A percentile compares a stretch with the other conserved stretches of the same genome.
These are phyloP conservation scores for Sugiyamaella boreocaroliniensis DNA, from an alignment of 805 yeast species.

Conservation along the genomic window DNA sequence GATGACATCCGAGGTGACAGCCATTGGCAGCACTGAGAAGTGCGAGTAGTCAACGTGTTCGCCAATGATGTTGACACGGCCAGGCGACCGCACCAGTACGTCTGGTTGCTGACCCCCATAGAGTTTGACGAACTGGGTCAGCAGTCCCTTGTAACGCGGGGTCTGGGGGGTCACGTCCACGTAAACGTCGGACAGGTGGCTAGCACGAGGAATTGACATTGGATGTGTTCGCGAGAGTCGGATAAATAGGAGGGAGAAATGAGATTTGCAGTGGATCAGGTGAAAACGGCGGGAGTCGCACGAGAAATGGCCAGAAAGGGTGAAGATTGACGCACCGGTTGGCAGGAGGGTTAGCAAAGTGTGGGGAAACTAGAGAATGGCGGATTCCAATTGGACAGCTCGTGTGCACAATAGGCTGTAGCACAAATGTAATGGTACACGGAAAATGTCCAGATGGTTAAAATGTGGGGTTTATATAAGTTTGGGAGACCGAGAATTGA, in stretches of 20 bases:
- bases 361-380: too few species aligned
- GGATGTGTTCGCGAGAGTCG: too few species aligned
- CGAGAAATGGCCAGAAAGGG: not conserved
- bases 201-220: slow-evolving; percentile 8
- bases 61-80: slow-evolving; percentile 67
- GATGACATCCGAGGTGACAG: slow-evolving; percentile 56
- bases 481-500: not conserved
- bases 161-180: slow-evolving; percentile 18
- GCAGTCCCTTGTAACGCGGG: slow-evolving; percentile 15
- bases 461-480: not conserved
- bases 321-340: not conserved
- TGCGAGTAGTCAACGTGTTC: slow-evolving; percentile 68
- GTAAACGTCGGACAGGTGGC: slow-evolving; percentile 17
- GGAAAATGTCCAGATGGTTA: too few species aligned
- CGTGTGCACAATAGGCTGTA: too few species aligned
- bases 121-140: slow-evolving; percentile 16
- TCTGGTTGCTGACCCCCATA: slow-evolving; percentile 29
- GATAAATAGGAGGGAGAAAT: not conserved
- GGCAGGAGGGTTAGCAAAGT: too few species aligned
- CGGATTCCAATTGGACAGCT: too few species aligned
- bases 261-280: not conserved
- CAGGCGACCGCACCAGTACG: slow-evolving; percentile 60
- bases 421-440: too few species aligned
- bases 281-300: slow-evolving; percentile 2
- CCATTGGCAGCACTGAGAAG: slow-evolving; percentile 67